Base-by-base conservation (phyloP, 345 rosid species). In the Hibiscus tridactylites region DNA sequence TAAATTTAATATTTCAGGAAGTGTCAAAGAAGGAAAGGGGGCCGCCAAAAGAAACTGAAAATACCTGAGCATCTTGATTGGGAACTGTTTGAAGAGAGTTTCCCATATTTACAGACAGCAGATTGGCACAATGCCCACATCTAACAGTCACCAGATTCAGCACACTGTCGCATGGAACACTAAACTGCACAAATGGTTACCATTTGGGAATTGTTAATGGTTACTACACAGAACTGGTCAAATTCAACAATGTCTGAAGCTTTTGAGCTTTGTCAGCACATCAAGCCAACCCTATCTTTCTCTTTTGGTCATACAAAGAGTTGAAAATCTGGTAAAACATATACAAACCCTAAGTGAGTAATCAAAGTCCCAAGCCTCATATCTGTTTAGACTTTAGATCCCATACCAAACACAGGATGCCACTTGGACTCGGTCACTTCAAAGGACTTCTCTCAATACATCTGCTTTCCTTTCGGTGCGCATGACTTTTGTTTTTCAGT, bases 61-160 rank as follows among this genome's bases (percentile, higher is more conserved):
- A 35, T 82, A 87, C 90, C 84, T 84, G 90, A 46, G 80, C 84
- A 74, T 88, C 88, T 70, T 85, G 96, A 71, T 54, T 73, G 67
- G 92, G 88, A 79, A 70, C 12, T 64, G 89, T 63, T 73, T 85
- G 93, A 75, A 84, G 79, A 33, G 91, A 82, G 79, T 75, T 86
- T 68, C 86, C 97, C 90, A 87, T 86, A 85, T 82, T 89, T 57
- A 92, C 92, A 46, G 93, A 84, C 52, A 95, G 88, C 83, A 92
- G 73, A 86, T 90, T 95, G 71, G 91, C 84, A 72, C 99, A 95
- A 71, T 90, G 90, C 73, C 99, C 99, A 78, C 99, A 95, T 81
- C 98, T 85, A 26, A 95, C 98, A 11, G 99, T 95, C 81, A 92
- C 98, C 33, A 87, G 76, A 73, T 82, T 87, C 82, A 72, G 79